These are phyloP conservation scores for Podaxis rugospora DNA, from an alignment of 768 basidiomycete genomes.

Conservation along the genomic window DNA sequence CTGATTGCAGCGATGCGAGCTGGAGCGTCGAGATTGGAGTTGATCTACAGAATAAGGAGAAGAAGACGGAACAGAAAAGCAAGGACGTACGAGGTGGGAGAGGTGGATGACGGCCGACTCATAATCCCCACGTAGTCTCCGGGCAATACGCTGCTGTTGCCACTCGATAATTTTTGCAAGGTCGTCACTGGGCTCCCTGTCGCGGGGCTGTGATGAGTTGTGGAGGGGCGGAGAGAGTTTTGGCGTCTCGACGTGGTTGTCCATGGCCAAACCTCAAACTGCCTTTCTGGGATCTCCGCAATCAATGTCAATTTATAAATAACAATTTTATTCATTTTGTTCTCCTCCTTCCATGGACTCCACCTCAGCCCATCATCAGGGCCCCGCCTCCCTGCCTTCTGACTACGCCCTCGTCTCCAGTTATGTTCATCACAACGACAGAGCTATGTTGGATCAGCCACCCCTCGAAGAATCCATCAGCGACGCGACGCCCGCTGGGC, in stretches of 20 bases:
- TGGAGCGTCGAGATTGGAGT: constrained; percentile 60
- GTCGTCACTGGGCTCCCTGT: constrained; percentile 48
- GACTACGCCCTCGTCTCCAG: constrained; percentile 63
- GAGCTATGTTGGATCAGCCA: not conserved
- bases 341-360: constrained; percentile 12
- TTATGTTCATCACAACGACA: constrained; percentile 30
- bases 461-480: not conserved
- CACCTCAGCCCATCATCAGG: too few species aligned
- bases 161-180: constrained; percentile 58
- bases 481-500: not conserved
- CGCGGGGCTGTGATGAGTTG: constrained; percentile 48
- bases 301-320: too few species aligned
- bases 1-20: constrained; percentile 75
- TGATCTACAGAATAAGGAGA: constrained; percentile 41
- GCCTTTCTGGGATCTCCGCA: not conserved
- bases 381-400: constrained; percentile 44
- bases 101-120: constrained; percentile 63
- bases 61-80: constrained; percentile 29
- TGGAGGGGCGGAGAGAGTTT: constrained; percentile 41
- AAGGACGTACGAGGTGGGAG: constrained; percentile 51
- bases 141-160: constrained; percentile 70
- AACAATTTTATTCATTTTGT: not conserved
- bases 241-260: constrained; percentile 13
- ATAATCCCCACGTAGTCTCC: constrained; percentile 72
- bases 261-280: constrained; percentile 5